Evolutionary conservation across 768 basidiomycete species (phyloP), one percentile per base, ranked within the genome.

Genomic region (Chalciporus piperatus): DNA sequence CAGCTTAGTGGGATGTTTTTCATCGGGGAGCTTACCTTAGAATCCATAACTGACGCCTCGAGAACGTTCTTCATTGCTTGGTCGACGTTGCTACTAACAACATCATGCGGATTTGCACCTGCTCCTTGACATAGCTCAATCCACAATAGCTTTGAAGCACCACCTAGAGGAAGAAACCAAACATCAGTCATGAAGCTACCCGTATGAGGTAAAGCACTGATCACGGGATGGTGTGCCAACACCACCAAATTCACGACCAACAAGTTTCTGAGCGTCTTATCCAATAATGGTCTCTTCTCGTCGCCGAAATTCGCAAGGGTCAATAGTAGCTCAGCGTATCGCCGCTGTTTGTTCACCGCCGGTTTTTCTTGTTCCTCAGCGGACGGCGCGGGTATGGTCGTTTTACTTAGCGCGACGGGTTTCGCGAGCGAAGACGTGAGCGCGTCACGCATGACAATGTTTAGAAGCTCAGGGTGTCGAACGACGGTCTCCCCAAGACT

Each of bases 111-210:
- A 61, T 96, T 89, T 4, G 78, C 62, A 2, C 73, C 65, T 0
- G 87, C 83, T 51, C 77, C 79, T 58, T 89, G 90, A 49, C 87
- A 89, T 5, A 90, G 56, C 49, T 92, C 89, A 52, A 95, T 87
- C 93, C 93, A 97, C 1, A 69, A 12, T 37, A 47, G 45, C 9
- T 55, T 53, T 11, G 58, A 54, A 2, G 58, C 45, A 4, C 37
- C 49, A 28, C 64, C 69, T 69, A 30, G 22, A 22, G n/a, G 5
- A n/a, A 16, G 33, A n/a, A 16, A 41, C 22, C 20, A 14, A 11
- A 17, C 2, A 6, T 28, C 16, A 51, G 25, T n/a, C 3, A 25
- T 16, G 6, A 13, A 19, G 41, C 23, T 38, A 16, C 16, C 16
- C 8, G n/a, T 3, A 3, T 23, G 17, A 16, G 4, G 6, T 6